Conservation (phyloP, 768 basidiomycete genomes). For the Leccinum boreale region DNA sequence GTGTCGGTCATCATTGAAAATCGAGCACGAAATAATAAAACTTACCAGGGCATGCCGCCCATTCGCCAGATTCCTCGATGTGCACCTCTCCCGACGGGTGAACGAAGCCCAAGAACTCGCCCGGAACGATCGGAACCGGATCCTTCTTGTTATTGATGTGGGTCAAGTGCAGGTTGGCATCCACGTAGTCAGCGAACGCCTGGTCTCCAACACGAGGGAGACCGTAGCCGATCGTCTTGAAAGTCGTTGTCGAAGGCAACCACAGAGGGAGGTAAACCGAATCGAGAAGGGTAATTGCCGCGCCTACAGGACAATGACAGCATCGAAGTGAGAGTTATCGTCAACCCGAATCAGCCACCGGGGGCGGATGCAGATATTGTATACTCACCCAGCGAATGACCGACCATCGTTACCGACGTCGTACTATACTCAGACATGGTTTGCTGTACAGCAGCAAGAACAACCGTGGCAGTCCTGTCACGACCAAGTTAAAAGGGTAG, state of each 20-base stretch:
- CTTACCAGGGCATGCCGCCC: constrained; percentile 53
- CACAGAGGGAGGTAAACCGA: background rate
- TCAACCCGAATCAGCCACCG: background rate
- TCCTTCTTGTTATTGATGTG: constrained; percentile 55
- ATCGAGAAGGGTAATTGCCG: constrained; percentile 30
- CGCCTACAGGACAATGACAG: constrained; percentile 22
- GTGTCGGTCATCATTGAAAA: background rate
- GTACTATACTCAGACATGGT: constrained; percentile 35
- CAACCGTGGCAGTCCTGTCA: constrained; percentile 36
- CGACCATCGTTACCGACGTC: constrained; percentile 41
- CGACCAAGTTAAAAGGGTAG: background rate
- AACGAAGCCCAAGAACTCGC: constrained; percentile 36
- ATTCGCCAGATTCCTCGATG: constrained; percentile 43
- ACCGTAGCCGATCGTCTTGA: constrained; percentile 21
- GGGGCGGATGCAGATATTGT: background rate
- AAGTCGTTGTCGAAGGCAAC: background rate
- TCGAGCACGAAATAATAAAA: background rate
- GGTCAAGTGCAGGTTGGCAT: constrained; percentile 42
- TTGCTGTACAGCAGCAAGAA: constrained; percentile 45
- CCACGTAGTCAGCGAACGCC: background rate
- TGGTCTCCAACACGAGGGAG: background rate
- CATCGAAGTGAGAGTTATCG: background rate
- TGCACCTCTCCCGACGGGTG: constrained; percentile 44
- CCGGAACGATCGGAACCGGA: constrained; percentile 35
- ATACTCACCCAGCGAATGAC: constrained; percentile 39